Evolutionary conservation across 352 stramenopile genomes (phyloP).

Genomic region (Blastocystis sp.): DNA sequence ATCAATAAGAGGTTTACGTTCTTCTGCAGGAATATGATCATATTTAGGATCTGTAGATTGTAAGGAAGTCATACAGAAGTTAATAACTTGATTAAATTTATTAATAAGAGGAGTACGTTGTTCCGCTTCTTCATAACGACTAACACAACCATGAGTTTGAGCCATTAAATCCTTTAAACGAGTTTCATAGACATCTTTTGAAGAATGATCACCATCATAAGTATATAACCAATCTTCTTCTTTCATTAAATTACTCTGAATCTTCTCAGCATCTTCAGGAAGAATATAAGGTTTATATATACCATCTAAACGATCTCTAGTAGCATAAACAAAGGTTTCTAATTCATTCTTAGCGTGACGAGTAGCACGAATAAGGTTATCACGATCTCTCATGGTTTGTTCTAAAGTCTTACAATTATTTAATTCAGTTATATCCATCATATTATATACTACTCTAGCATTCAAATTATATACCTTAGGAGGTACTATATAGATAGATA

Average conservation of each 20-base stretch:
- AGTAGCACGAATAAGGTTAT: slow-evolving; percentile 49
- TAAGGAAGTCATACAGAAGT: slow-evolving; percentile 77
- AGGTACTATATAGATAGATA: too few species aligned
- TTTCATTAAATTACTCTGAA: slow-evolving; percentile 65
- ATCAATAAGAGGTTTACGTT: slow-evolving; percentile 71
- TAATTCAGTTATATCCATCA: slow-evolving; percentile 31
- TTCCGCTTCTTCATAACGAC: slow-evolving; percentile 66
- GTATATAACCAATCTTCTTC: slow-evolving; percentile 94
- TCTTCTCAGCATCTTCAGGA: slow-evolving; percentile 59
- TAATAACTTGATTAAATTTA: slow-evolving; percentile 69
- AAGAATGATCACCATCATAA: slow-evolving; percentile 90
- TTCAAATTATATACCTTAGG: not conserved
- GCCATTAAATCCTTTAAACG: slow-evolving; percentile 79
- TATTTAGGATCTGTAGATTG: slow-evolving; percentile 75
- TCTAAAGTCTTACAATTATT: slow-evolving; percentile 9
- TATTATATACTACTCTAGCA: not conserved
- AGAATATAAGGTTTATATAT: slow-evolving; percentile 63
- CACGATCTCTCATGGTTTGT: slow-evolving; percentile 50
- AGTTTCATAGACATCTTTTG: slow-evolving; percentile 77
- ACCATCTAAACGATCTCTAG: slow-evolving; percentile 78
- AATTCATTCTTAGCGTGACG: slow-evolving; percentile 97
- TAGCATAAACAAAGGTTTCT: slow-evolving; percentile 96
- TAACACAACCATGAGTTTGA: slow-evolving; percentile 71
- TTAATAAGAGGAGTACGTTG: slow-evolving; percentile 61
- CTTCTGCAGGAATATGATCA: slow-evolving; percentile 78